Base-by-base conservation (phyloP, 352 stramenopile species). In the Pythium dissotocum region DNA sequence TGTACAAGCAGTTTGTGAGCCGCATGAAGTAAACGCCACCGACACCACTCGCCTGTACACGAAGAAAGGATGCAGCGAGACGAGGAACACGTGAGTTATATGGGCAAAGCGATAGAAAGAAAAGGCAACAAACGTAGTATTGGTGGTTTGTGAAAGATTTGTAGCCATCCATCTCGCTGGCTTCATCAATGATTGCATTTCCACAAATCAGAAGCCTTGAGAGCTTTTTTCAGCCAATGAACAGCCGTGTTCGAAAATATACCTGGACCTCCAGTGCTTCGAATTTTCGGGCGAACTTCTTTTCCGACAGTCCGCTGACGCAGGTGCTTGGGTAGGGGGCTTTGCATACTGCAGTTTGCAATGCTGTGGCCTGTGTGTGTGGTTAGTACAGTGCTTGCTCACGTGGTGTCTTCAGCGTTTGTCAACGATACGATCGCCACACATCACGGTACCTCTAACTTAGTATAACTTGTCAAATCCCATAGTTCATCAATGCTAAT, bases 1-100 rank as follows among this genome's bases (percentile, higher is more conserved):
- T 77, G 55, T 94, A 91, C 72, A 91, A 91, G 69, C 73, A 76
- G 46, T 70, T 94, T 46, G 77, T 90, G 58, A 74, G 73, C 32
- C 72, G 79, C 30, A 85, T 89, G 75, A 76, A 72, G 32, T 18
- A 46, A 33, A 33, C 24, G 57, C 24, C 18, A 16, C 6, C 14
- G 14, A 26, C 5, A 18, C n/a, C n/a, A n/a, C n/a, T n/a, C n/a
- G n/a, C n/a, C n/a, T n/a, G 14, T 8, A 18, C 2, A 49, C 46
- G 2, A 9, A 32, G 10, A 26, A 36, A 18, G 16, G 16, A 61
- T 14, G 44, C 40, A 40, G 14, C 30, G 2, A 28, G 12, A 55
- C 24, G 55, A 13, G 4, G 9, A 5, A 4, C 35, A 33, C 18
- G 26, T 56, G 8, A 56, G n/a, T 53, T 53, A 56, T 36, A 24